These are phyloP conservation scores for Macaranga tanarius DNA, from an alignment of 441 rosid genomes.

Conservation along the genomic window DNA sequence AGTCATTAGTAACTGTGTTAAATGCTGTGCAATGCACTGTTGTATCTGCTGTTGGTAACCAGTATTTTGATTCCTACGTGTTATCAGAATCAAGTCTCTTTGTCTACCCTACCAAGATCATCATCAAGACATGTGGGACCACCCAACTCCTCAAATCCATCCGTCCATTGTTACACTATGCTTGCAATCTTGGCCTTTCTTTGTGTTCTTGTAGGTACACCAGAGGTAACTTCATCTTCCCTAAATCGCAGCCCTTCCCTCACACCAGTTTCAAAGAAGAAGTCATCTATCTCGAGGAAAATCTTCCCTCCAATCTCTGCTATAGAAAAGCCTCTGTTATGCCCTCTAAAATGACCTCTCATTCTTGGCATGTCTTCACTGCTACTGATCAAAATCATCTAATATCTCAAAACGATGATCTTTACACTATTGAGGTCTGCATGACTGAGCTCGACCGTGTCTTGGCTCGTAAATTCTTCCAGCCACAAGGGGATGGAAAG, in stretches of 20 bases:
- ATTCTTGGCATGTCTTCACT: slow-evolving; percentile 89
- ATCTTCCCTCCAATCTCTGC: slow-evolving; percentile 55
- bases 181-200: slow-evolving; percentile 59
- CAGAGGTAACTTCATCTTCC: slow-evolving; percentile 90
- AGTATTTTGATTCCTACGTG: slow-evolving; percentile 80
- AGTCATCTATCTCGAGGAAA: slow-evolving; percentile 57
- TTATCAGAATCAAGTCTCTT: slow-evolving; percentile 92
- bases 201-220: slow-evolving; percentile 74
- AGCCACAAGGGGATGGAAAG: slow-evolving; percentile 40
- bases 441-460: slow-evolving; percentile 89
- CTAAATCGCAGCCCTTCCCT: slow-evolving; percentile 86
- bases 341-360: slow-evolving; percentile 60
- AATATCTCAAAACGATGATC: slow-evolving; percentile 5
- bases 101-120: slow-evolving; percentile 86
- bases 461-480: slow-evolving; percentile 62
- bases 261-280: slow-evolving; percentile 83
- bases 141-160: slow-evolving; percentile 88
- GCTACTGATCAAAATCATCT: slow-evolving; percentile 43
- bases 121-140: slow-evolving; percentile 98
- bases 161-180: slow-evolving; percentile 65
- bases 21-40: slow-evolving; percentile 83
- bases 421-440: slow-evolving; percentile 77
- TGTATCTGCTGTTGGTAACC: slow-evolving; percentile 86
- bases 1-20: slow-evolving; percentile 62
- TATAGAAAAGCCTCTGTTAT: slow-evolving; percentile 71